phyloP scores from a whole-genome alignment of 106 monocot genomes.

The Chionographis japonica region DNA sequence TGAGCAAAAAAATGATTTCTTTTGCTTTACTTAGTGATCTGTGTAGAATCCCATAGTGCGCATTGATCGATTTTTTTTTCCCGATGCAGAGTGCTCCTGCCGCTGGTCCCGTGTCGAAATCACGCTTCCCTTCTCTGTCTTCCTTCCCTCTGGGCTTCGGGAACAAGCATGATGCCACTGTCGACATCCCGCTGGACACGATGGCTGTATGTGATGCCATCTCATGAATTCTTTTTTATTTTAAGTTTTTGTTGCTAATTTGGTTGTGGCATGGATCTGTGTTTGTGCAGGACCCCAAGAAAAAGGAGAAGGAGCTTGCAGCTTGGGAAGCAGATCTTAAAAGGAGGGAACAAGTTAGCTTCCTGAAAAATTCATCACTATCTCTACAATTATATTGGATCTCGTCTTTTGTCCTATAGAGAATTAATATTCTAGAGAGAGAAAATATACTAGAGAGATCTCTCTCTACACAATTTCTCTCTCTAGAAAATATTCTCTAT shows the following conservation, averaged over 20 bases:
- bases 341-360: slow-evolving; percentile 47
- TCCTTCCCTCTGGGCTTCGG: slow-evolving; percentile 26
- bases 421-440: no score
- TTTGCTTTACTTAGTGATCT: no score
- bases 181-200: slow-evolving; percentile 39
- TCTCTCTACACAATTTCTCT: no score
- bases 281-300: slow-evolving; percentile 33
- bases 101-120: slow-evolving; percentile 21
- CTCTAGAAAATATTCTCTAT: no score
- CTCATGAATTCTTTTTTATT: not conserved
- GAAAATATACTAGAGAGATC: no score
- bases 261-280: not conserved
- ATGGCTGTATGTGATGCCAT: slow-evolving; percentile 23
- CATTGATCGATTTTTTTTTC: no score
- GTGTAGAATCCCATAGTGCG: no score
- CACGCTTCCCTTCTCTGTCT: slow-evolving; percentile 21
- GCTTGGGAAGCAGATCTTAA: slow-evolving; percentile 67
- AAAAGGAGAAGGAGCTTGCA: slow-evolving; percentile 54
- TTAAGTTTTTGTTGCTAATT: not conserved
- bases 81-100: slow-evolving; percentile 23
- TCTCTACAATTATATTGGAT: no score
- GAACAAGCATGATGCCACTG: slow-evolving; percentile 39
- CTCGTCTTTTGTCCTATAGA: no score
- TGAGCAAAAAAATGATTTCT: no score
- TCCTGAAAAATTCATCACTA: not conserved